Conservation (phyloP, 805 yeast genomes). For the Pichia exigua region DNA sequence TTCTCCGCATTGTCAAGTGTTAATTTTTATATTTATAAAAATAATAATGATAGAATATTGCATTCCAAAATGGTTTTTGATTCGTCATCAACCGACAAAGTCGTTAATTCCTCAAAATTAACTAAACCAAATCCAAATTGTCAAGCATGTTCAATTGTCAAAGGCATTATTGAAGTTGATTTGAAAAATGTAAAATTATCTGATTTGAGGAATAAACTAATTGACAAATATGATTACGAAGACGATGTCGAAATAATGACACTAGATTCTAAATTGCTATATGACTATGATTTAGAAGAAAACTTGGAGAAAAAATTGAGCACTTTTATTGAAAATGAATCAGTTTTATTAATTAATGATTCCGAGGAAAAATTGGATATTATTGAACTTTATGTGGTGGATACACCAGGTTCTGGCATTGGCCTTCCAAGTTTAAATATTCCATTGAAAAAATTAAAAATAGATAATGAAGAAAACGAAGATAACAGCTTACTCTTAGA, state of each 20-base stretch:
- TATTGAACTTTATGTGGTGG: conserved; percentile 48
- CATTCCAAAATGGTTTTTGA: conserved; percentile 44
- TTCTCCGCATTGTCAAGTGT: conserved; percentile 70
- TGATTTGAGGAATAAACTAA: conserved; percentile 45
- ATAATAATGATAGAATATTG: conserved; percentile 22
- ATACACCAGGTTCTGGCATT: conserved; percentile 9
- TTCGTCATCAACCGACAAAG: conserved; percentile 47
- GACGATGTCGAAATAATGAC: conserved; percentile 51
- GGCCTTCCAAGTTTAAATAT: conserved; percentile 19
- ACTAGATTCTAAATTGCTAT: conserved; percentile 46
- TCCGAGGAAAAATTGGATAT: conserved; percentile 63
- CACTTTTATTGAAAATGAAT: conserved; percentile 49
- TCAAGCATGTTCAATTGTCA: conserved; percentile 51
- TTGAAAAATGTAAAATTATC: conserved; percentile 31
- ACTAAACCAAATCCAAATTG: conserved; percentile 65
- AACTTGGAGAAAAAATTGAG: conserved; percentile 42
- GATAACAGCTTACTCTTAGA: conserved; percentile 15
- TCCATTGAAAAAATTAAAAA: conserved; percentile 10
- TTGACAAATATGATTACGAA: conserved; percentile 44
- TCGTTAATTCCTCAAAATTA: conserved; percentile 56
- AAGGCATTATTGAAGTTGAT: conserved; percentile 41
- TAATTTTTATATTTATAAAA: conserved; percentile 31
- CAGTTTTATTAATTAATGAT: conserved; percentile 64
- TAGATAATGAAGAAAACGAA: conserved; percentile 14
- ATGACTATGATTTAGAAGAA: conserved; percentile 87